These are phyloP conservation scores for Pseudogymnoascus sp. DNA, from an alignment of 2,329 filamentous ascomycete species.

Conservation along the genomic window DNA sequence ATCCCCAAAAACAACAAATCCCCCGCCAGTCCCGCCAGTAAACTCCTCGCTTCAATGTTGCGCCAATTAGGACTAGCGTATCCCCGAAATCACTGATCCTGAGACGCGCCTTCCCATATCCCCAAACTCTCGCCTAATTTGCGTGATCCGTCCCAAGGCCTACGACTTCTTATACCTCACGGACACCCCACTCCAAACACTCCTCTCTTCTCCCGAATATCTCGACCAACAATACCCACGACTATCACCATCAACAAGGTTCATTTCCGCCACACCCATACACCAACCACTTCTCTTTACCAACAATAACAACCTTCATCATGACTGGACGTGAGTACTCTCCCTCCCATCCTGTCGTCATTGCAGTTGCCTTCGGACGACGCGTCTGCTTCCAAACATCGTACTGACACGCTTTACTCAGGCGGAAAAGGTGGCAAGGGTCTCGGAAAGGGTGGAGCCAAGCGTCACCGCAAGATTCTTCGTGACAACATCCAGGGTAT, in stretches of 20 bases:
- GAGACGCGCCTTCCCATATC: not conserved
- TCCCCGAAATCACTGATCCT: slow-evolving; percentile 3
- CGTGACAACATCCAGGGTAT: slow-evolving; percentile 99
- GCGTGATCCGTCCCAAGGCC: slow-evolving; percentile 14
- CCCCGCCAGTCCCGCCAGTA: not conserved
- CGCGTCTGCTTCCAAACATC: slow-evolving; percentile 20
- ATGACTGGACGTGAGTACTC: slow-evolving; percentile 51
- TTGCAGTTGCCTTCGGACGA: slow-evolving; percentile 12
- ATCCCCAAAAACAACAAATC: not conserved
- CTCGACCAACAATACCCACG: slow-evolving; percentile 5
- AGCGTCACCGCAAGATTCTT: slow-evolving; percentile 98
- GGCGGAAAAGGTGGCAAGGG: slow-evolving; percentile 96
- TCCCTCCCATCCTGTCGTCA: not conserved
- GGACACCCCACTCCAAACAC: slow-evolving; percentile 13
- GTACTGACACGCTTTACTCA: slow-evolving; percentile 44
- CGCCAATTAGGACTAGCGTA: not conserved
- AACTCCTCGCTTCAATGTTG: not conserved
- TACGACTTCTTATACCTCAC: slow-evolving; percentile 15
- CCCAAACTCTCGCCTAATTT: slow-evolving; percentile 19
- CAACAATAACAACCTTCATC: slow-evolving; percentile 33
- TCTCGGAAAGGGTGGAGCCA: slow-evolving; percentile 95
- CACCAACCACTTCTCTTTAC: slow-evolving; percentile 16
- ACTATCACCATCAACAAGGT: slow-evolving; percentile 13
- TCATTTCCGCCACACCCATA: slow-evolving; percentile 8
- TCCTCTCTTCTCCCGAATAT: not conserved